Base-by-base conservation (phyloP, 768 basidiomycete genomes). In the Boletellus sp. region DNA sequence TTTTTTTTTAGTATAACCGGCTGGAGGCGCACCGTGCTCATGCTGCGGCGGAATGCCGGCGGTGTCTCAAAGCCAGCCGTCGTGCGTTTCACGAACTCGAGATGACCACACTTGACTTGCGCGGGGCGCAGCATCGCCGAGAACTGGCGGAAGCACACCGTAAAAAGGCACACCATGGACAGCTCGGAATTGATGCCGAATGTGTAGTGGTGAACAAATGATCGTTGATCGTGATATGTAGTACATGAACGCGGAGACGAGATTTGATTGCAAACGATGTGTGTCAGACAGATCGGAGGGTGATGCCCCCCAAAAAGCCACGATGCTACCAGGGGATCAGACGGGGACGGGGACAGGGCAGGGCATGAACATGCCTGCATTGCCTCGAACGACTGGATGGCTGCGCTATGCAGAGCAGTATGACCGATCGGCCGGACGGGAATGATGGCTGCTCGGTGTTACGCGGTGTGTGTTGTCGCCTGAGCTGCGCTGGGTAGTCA, bases 211-310 rank as follows among this genome's bases (percentile, higher is more conserved):
- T 45, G 54, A 56, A 54, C 31, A 50, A 49, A 37, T 52, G 61
- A 63, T 64, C 51, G 51, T 55, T 28, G 54, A 62, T 63, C 57
- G 53, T 57, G 54, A 65, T 58, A 48, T 34, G 20, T 51, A 54
- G 54, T 52, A 54, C 55, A 53, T 55, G 44, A 58, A 51, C n/a
- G 58, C 36, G 51, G 51, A 61, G 77, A 74, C 47, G 79, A 79
- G 55, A 87, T 67, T n/a, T 76, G 84, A 59, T 70, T 83, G 68
- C 85, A 88, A 56, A 84, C 78, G 70, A 87, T 84, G 55, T 88
- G 70, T 20, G 83, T 84, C 64, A 47, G 70, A 63, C 7, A 84
- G 86, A 60, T 89, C 80, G 61, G 80, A 80, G 13, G 85, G 83
- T 40, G 85, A 64, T 2, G 28, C 9, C 11, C 81, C 76, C 62